Evolutionary conservation across 2,329 filamentous ascomycete genomes (phyloP).

Genomic region (Mycocentrospora acerina): DNA sequence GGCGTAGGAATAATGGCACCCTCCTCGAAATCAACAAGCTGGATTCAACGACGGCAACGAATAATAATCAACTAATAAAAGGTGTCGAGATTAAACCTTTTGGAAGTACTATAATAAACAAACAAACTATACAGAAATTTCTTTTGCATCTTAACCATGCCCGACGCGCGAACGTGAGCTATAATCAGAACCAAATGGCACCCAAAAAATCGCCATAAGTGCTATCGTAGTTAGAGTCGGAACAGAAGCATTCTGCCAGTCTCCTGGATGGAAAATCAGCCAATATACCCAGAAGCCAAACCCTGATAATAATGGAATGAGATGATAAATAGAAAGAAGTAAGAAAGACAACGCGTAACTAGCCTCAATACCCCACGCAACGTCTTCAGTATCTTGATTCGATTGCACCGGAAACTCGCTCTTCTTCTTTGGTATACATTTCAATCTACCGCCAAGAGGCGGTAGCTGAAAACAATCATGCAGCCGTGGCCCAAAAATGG

Average conservation of each 20-base stretch:
- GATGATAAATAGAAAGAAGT: conserved; percentile 1
- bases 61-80: too few relatives aligned
- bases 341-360: not conserved
- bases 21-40: too few relatives aligned
- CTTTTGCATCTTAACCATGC: too few relatives aligned
- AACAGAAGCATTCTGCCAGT: conserved; percentile 3
- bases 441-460: not conserved
- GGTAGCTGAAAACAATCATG: not conserved
- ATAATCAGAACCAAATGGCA: conserved; percentile 3
- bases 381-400: not conserved
- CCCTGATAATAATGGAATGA: conserved; percentile 1
- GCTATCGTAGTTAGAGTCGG: conserved; percentile 2
- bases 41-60: too few relatives aligned
- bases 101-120: too few relatives aligned
- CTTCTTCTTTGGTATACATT: not conserved
- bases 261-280: not conserved
- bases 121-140: too few relatives aligned
- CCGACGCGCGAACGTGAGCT: too few relatives aligned
- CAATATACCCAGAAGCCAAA: conserved; percentile 7
- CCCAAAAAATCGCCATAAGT: conserved; percentile 2
- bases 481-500: not conserved
- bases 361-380: not conserved
- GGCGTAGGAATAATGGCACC: too few relatives aligned
- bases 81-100: too few relatives aligned
- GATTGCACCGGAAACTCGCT: not conserved